phyloP scores from a whole-genome alignment of 306 rosid genomes.

The Herpetospermum pedunculosum region DNA sequence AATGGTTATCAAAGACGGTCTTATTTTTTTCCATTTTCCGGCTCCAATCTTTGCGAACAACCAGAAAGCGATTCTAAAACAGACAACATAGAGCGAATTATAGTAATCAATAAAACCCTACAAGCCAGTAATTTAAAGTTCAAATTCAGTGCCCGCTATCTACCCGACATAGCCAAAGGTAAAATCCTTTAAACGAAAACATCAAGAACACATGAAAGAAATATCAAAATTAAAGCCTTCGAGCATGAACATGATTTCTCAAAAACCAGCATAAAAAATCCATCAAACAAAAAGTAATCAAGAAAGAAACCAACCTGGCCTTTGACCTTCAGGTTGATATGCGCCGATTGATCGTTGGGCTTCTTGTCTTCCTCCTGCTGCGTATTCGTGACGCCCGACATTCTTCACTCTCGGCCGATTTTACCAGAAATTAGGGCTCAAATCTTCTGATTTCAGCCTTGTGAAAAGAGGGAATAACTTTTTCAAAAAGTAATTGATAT shows the following conservation, averaged over 20 bases:
- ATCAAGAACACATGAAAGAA: not conserved
- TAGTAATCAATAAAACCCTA: not conserved
- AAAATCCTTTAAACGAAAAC: not conserved
- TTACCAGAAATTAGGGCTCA: conserved; percentile 22
- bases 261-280: not conserved
- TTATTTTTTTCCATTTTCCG: not conserved
- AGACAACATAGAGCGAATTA: not conserved
- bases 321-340: conserved; percentile 69
- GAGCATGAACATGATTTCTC: not conserved
- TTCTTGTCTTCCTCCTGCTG: conserved; percentile 64
- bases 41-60: not conserved
- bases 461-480: not conserved
- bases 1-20: too few relatives aligned
- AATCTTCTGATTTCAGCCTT: not conserved
- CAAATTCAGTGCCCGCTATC: not conserved
- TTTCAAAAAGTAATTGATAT: not conserved
- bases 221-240: not conserved
- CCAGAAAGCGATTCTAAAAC: not conserved
- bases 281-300: not conserved
- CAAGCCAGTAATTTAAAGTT: not conserved
- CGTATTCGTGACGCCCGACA: conserved; percentile 37
- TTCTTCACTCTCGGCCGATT: conserved; percentile 14
- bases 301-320: conserved; percentile 43
- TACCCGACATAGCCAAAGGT: not conserved
- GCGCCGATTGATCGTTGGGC: conserved; percentile 42